phyloP scores from a whole-genome alignment of 1,284 basidiomycete species.

The Caloboletus firmus region DNA sequence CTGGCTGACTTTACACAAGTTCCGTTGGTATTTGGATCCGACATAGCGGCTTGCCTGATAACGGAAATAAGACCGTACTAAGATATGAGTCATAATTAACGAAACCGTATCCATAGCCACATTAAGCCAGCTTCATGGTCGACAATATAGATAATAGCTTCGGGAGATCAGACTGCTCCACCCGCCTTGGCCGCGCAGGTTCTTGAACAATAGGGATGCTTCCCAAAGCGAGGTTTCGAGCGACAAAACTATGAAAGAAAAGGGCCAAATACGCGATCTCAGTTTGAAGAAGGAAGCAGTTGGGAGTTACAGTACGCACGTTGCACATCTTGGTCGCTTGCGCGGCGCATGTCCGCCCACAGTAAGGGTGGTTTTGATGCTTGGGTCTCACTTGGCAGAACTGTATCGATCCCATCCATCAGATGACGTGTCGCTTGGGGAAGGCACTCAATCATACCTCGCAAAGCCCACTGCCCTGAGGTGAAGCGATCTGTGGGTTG shows the following conservation, averaged over 20 bases:
- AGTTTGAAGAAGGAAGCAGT: not conserved
- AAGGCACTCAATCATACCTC: constrained; percentile 25
- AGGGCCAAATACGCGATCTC: not conserved
- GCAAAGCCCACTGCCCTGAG: constrained; percentile 29
- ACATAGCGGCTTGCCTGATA: not conserved
- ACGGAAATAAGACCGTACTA: constrained; percentile 12
- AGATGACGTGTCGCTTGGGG: not conserved
- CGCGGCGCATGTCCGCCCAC: constrained; percentile 59
- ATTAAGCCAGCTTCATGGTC: not conserved
- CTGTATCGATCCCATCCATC: constrained; percentile 34
- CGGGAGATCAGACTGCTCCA: constrained; percentile 15
- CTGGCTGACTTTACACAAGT: not conserved
- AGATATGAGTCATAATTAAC: constrained; percentile 30
- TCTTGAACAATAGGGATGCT: constrained; percentile 36
- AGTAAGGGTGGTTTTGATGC: constrained; percentile 51
- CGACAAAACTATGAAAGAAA: constrained; percentile 29
- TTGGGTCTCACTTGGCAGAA: constrained; percentile 58
- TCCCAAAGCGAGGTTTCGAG: constrained; percentile 34
- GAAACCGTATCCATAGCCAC: not conserved
- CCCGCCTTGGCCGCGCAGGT: constrained; percentile 32
- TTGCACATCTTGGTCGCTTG: constrained; percentile 41
- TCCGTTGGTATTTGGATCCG: not conserved
- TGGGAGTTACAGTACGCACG: constrained; percentile 18
- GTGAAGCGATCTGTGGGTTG: constrained; percentile 2
- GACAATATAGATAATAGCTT: not conserved